These are phyloP conservation scores for Tulasnella sp. DNA, from an alignment of 768 basidiomycete genomes.

Conservation along the genomic window DNA sequence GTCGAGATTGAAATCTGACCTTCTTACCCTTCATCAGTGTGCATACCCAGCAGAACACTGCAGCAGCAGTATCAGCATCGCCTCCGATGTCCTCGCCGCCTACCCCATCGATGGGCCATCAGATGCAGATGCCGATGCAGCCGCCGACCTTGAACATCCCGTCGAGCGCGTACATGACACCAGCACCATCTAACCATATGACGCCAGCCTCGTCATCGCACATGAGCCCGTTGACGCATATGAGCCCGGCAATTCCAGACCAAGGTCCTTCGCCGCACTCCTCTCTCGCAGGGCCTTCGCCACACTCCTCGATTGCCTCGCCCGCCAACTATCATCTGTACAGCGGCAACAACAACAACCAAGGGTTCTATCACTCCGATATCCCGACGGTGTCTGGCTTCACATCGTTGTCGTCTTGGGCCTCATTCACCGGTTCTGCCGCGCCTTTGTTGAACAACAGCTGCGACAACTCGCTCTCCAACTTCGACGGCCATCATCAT, in stretches of 20 bases:
- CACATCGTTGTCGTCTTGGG: slow-evolving; percentile 11
- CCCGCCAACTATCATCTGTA: slow-evolving; percentile 11
- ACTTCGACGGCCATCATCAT: slow-evolving; percentile 11
- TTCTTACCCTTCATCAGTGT: not conserved
- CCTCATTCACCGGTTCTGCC: not conserved
- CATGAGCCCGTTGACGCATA: slow-evolving; percentile 9
- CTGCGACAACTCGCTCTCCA: slow-evolving; percentile 7
- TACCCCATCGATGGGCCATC: not conserved
- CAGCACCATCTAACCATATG: slow-evolving; percentile 3
- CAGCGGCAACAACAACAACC: not conserved
- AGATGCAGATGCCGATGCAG: too few relatives aligned
- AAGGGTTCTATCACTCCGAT: slow-evolving; percentile 4
- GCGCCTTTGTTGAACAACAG: slow-evolving; percentile 4
- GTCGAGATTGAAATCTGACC: slow-evolving; percentile 5
- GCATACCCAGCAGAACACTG: slow-evolving; percentile 1
- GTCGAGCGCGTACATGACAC: not conserved
- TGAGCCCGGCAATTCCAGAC: slow-evolving; percentile 7
- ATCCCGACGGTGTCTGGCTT: slow-evolving; percentile 11
- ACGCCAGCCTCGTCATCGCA: slow-evolving; percentile 10
- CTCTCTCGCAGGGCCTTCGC: slow-evolving; percentile 4
- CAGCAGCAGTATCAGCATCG: slow-evolving; percentile 6
- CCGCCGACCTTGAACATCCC: not conserved
- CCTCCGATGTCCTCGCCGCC: slow-evolving; percentile 3
- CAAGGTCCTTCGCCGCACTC: not conserved
- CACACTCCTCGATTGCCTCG: slow-evolving; percentile 12